These are phyloP conservation scores for Aspergillus novoparasiticus DNA, from an alignment of 2,329 filamentous ascomycete genomes.

Conservation along the genomic window DNA sequence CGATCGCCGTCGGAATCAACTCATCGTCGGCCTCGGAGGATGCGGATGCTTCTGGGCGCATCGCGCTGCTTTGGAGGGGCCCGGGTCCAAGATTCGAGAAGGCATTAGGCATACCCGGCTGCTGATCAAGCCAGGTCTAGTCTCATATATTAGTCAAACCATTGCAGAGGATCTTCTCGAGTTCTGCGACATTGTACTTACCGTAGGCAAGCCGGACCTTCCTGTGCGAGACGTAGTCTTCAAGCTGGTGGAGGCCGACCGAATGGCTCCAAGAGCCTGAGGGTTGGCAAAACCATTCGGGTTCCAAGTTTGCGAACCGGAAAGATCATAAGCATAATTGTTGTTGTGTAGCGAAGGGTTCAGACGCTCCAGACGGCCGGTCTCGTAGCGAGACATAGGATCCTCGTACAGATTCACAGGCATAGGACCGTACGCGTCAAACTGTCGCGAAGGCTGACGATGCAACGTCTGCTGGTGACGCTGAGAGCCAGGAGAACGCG, in stretches of 20 bases:
- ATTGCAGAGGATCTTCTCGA: not conserved
- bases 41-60: constrained; percentile 44
- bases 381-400: constrained; percentile 60
- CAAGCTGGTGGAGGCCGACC: constrained; percentile 57
- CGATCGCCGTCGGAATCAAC: constrained; percentile 95
- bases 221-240: constrained; percentile 56
- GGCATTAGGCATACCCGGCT: constrained; percentile 50
- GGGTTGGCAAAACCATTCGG: constrained; percentile 70
- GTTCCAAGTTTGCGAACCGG: constrained; percentile 76
- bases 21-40: constrained; percentile 65
- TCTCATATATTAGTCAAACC: constrained; percentile 9
- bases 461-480: constrained; percentile 67
- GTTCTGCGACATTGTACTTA: constrained; percentile 51
- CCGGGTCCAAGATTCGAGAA: constrained; percentile 49
- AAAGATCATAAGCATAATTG: constrained; percentile 69
- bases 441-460: constrained; percentile 74
- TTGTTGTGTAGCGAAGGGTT: constrained; percentile 60
- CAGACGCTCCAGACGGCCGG: constrained; percentile 58
- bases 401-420: constrained; percentile 73
- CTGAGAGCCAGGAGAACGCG: constrained; percentile 74
- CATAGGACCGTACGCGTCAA: constrained; percentile 72
- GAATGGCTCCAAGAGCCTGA: constrained; percentile 65
- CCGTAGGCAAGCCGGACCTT: constrained; percentile 69
- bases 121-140: constrained; percentile 67
- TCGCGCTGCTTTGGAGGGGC: constrained; percentile 43